A percentile compares a stretch with the other conserved stretches of the same genome.
Conservation (phyloP, 768 basidiomycete genomes). For the Myochromella boudieri region DNA sequence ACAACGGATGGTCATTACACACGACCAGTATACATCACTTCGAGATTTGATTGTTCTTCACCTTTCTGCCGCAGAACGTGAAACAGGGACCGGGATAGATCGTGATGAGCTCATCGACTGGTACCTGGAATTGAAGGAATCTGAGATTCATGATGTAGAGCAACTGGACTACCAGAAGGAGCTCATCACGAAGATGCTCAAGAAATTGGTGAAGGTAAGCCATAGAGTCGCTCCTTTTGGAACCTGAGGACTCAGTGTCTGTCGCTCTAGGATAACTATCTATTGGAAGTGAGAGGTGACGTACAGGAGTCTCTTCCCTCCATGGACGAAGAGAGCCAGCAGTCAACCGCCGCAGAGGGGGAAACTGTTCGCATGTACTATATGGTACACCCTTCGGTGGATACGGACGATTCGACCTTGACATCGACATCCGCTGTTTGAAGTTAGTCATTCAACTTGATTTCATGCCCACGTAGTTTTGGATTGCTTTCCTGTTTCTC, state of each 20-base stretch:
- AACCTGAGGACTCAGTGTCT: conserved; percentile 4
- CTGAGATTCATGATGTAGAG: conserved; percentile 78
- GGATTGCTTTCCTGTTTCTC: conserved; percentile 16
- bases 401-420: conserved; percentile 59
- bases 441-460: not conserved
- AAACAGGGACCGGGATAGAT: conserved; percentile 75
- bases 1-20: conserved; percentile 88
- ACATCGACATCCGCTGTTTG: conserved; percentile 28
- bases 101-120: conserved; percentile 93
- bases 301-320: conserved; percentile 78
- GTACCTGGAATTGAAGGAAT: conserved; percentile 92
- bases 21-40: conserved; percentile 91
- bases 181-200: conserved; percentile 85
- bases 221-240: not conserved
- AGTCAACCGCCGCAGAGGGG: conserved; percentile 48
- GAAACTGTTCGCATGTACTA: conserved; percentile 75
- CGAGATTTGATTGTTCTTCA: conserved; percentile 88
- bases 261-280: conserved; percentile 70
- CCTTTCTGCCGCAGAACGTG: conserved; percentile 72
- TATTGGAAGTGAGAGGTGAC: conserved; percentile 82
- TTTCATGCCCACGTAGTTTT: no score
- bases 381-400: conserved; percentile 89
- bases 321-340: conserved; percentile 57
- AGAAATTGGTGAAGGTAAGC: conserved; percentile 86
- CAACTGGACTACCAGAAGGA: conserved; percentile 91